Conservation (phyloP, 2,329 filamentous ascomycete genomes). For the Colletotrichum filicis region DNA sequence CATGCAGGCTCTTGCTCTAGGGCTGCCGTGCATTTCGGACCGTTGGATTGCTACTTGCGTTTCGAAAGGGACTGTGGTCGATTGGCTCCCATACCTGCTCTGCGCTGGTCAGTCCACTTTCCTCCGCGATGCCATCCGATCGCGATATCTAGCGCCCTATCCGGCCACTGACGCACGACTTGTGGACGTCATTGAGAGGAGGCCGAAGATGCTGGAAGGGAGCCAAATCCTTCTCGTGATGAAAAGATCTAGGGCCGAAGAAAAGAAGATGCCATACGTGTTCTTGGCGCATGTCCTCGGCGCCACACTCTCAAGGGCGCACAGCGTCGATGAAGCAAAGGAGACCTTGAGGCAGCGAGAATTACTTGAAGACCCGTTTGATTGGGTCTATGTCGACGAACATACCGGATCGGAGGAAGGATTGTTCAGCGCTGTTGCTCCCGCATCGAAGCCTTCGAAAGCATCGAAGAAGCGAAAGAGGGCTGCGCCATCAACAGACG, state of each 20-base stretch:
- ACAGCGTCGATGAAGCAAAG: conserved; percentile 73
- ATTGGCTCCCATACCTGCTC: conserved; percentile 86
- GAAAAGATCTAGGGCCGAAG: conserved; percentile 68
- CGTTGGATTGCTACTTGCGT: conserved; percentile 85
- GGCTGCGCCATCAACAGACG: conserved; percentile 33
- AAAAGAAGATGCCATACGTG: conserved; percentile 76
- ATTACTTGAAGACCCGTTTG: conserved; percentile 63
- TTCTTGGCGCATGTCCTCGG: conserved; percentile 86
- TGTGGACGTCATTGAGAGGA: conserved; percentile 63
- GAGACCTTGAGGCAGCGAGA: conserved; percentile 65
- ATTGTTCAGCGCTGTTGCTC: conserved; percentile 51
- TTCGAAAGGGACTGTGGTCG: conserved; percentile 67
- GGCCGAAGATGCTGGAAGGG: conserved; percentile 72
- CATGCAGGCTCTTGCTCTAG: conserved; percentile 92
- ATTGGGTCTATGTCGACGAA: conserved; percentile 84
- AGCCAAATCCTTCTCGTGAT: conserved; percentile 80
- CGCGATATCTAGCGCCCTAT: conserved; percentile 74
- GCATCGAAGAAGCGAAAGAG: conserved; percentile 56
- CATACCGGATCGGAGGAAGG: conserved; percentile 64
- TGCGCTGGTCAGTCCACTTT: conserved; percentile 84
- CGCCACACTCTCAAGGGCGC: conserved; percentile 74
- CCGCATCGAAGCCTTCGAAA: conserved; percentile 42
- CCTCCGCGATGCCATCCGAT: conserved; percentile 81
- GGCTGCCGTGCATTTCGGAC: conserved; percentile 84
- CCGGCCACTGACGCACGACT: conserved; percentile 67